phyloP scores from a whole-genome alignment of 2,329 filamentous ascomycete species.

The Aspergillus neotritici region DNA sequence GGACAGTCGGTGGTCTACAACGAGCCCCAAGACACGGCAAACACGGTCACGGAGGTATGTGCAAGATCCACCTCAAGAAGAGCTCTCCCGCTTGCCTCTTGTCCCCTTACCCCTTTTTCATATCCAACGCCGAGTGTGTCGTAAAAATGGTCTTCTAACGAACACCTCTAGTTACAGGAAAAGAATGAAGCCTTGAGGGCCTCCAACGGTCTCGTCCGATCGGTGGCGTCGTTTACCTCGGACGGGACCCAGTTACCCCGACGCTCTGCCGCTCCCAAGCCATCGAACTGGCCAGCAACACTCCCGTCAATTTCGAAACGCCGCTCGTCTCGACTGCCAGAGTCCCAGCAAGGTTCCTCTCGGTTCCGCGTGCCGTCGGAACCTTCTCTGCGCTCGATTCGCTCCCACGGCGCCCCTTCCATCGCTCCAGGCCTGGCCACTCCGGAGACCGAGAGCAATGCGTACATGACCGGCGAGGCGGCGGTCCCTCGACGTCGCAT shows the following conservation, averaged over 20 bases:
- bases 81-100: background rate
- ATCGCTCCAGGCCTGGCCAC: slow-evolving; percentile 34
- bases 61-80: slow-evolving; percentile 9
- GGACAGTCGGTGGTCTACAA: slow-evolving; percentile 57
- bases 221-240: slow-evolving; percentile 40
- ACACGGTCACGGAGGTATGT: slow-evolving; percentile 51
- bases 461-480: slow-evolving; percentile 24
- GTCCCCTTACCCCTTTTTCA: background rate
- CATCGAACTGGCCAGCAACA: slow-evolving; percentile 21
- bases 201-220: slow-evolving; percentile 46
- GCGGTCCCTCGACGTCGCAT: slow-evolving; percentile 24
- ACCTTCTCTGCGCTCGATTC: slow-evolving; percentile 45
- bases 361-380: slow-evolving; percentile 40
- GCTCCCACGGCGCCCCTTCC: slow-evolving; percentile 26
- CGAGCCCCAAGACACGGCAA: slow-evolving; percentile 54
- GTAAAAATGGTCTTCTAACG: too few relatives aligned
- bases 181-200: slow-evolving; percentile 41
- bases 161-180: slow-evolving; percentile 35
- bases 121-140: slow-evolving; percentile 10
- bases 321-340: slow-evolving; percentile 50
- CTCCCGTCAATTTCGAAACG: slow-evolving; percentile 33
- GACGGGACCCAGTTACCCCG: slow-evolving; percentile 29
- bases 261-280: slow-evolving; percentile 19
- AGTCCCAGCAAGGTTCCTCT: slow-evolving; percentile 46
- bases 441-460: slow-evolving; percentile 35